Evolutionary conservation across 2,329 filamentous ascomycete genomes (phyloP).

Genomic region (Tetracladium maxilliforme): DNA sequence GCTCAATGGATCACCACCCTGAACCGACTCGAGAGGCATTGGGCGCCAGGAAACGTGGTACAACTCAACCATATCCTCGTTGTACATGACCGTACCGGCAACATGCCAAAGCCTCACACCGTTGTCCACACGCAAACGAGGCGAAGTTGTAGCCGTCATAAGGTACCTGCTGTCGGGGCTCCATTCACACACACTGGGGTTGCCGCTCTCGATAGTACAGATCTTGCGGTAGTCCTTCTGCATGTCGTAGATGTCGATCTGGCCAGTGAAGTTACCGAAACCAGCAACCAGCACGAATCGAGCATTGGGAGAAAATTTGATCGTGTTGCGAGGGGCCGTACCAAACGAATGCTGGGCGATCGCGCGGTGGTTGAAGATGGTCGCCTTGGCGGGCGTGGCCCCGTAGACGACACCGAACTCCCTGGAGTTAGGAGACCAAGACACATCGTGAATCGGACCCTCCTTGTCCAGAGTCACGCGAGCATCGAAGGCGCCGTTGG

Average conservation of each 20-base stretch:
- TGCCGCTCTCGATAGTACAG: conserved; percentile 86
- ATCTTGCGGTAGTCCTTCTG: conserved; percentile 90
- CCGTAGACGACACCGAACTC: conserved; percentile 97
- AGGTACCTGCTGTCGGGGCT: conserved; percentile 92
- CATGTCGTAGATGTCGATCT: conserved; percentile 95
- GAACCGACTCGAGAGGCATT: conserved; percentile 42
- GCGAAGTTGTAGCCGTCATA: conserved; percentile 94
- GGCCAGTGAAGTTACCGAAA: conserved; percentile 92
- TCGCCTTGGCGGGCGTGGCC: conserved; percentile 98
- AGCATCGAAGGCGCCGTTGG: conserved; percentile 83
- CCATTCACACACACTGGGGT: conserved; percentile 94
- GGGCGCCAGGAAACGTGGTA: conserved; percentile 88
- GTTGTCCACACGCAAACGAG: conserved; percentile 89
- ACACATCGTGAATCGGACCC: conserved; percentile 91
- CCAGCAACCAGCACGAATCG: conserved; percentile 89
- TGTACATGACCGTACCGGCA: conserved; percentile 79
- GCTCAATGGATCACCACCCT: conserved; percentile 55
- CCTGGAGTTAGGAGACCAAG: conserved; percentile 96
- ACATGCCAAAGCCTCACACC: conserved; percentile 93
- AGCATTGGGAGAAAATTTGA: conserved; percentile 84
- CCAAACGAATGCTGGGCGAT: conserved; percentile 74
- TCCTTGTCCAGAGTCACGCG: conserved; percentile 90
- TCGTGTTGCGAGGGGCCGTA: conserved; percentile 82
- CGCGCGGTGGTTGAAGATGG: conserved; percentile 87
- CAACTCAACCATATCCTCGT: conserved; percentile 85